Evolutionary conservation across 768 basidiomycete species (phyloP).

Genomic region (Calocera cornea): DNA sequence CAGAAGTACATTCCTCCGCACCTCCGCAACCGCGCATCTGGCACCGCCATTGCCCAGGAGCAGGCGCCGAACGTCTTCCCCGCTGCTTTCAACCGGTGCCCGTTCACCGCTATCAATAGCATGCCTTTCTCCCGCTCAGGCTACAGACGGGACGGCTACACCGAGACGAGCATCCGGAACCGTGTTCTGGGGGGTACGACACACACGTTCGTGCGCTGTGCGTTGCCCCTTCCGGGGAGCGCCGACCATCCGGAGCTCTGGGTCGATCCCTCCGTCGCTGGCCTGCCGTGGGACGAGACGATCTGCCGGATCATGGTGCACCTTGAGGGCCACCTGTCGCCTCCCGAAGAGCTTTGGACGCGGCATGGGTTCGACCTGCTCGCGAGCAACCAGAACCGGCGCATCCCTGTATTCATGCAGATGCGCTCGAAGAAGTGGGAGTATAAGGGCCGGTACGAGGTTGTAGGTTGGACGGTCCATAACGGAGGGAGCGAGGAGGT

Average conservation of each 20-base stretch:
- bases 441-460: neutral
- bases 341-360: neutral
- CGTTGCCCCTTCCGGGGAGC: neutral
- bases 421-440: neutral
- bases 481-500: constrained; percentile 1
- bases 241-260: neutral
- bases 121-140: neutral
- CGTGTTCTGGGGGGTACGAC: neutral
- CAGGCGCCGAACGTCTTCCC: neutral
- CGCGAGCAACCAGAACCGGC: neutral
- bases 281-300: neutral
- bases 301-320: neutral
- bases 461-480: neutral
- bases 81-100: neutral
- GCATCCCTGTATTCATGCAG: neutral
- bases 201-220: neutral
- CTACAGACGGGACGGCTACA: neutral
- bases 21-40: neutral
- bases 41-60: neutral
- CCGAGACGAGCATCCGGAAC: neutral
- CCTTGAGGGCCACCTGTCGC: neutral
- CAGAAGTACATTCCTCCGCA: neutral
- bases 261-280: neutral
- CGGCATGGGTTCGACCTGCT: neutral
- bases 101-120: neutral